Percentiles rank a stretch among this genome's conserved stretches.
These are phyloP conservation scores for Cantharellus cinnabarinus DNA, from an alignment of 768 basidiomycete genomes.

Conservation along the genomic window DNA sequence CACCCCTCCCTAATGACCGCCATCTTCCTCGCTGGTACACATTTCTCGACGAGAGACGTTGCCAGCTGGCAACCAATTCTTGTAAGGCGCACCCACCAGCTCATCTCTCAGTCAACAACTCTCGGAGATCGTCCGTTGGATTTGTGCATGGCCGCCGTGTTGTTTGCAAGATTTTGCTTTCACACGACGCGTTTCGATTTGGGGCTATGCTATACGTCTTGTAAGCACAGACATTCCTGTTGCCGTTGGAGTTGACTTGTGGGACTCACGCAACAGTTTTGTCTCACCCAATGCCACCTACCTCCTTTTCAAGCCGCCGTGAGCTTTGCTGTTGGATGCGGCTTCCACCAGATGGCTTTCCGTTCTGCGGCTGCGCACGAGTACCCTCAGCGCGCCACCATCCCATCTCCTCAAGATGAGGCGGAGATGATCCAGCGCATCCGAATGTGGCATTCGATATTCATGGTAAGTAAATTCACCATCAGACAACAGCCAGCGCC, in stretches of 20 bases:
- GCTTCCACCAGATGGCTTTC: neutral
- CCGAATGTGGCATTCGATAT: neutral
- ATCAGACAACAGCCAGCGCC: neutral
- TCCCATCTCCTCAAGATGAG: neutral
- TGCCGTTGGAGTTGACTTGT: neutral
- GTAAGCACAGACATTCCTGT: neutral
- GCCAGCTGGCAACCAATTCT: neutral
- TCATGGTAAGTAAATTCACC: neutral
- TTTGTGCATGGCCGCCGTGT: neutral
- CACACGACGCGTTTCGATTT: neutral
- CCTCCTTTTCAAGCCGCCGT: neutral
- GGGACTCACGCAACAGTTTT: neutral
- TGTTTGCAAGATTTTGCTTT: neutral
- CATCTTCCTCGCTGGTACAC: neutral
- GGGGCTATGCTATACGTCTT: neutral
- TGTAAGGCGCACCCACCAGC: neutral
- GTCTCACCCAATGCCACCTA: neutral
- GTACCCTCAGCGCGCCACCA: neutral
- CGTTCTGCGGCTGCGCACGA: neutral
- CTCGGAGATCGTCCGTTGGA: neutral
- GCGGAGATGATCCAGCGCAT: neutral
- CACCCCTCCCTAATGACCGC: neutral
- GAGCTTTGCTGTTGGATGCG: neutral
- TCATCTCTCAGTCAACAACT: neutral
- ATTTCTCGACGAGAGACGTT: neutral